These are phyloP conservation scores for Aureobasidium mangrovei DNA, from an alignment of 2,329 filamentous ascomycete genomes.

Conservation along the genomic window DNA sequence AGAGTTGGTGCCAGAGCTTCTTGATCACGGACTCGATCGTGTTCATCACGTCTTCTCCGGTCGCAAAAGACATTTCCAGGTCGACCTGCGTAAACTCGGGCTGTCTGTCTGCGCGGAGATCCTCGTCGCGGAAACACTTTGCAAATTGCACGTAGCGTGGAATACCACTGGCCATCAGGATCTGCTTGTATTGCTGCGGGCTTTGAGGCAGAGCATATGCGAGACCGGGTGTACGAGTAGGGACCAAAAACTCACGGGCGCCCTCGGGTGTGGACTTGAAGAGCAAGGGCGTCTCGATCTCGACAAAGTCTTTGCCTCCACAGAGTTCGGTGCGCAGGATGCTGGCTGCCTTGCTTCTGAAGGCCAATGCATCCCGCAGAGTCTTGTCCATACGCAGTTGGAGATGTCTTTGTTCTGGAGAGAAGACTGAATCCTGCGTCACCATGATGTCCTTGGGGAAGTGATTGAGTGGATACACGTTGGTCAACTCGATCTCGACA, in stretches of 20 bases:
- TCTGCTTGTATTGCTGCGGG: slow-evolving; percentile 97
- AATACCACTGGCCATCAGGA: slow-evolving; percentile 86
- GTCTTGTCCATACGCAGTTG: slow-evolving; percentile 68
- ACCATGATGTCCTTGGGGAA: slow-evolving; percentile 72
- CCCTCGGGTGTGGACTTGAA: slow-evolving; percentile 98
- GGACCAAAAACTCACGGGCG: slow-evolving; percentile 88
- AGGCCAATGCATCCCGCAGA: slow-evolving; percentile 58
- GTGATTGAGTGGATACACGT: slow-evolving; percentile 59
- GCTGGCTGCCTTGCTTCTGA: slow-evolving; percentile 55
- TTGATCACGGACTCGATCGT: slow-evolving; percentile 47
- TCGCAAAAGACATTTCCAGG: slow-evolving; percentile 84
- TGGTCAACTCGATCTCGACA: slow-evolving; percentile 53
- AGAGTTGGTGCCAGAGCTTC: slow-evolving; percentile 45
- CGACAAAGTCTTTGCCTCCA: slow-evolving; percentile 50
- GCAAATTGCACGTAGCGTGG: slow-evolving; percentile 84
- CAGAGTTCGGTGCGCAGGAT: slow-evolving; percentile 48
- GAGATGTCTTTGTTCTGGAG: slow-evolving; percentile 67
- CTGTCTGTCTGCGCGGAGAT: slow-evolving; percentile 82
- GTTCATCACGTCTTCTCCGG: slow-evolving; percentile 60
- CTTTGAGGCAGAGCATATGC: slow-evolving; percentile 93
- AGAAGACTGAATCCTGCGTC: slow-evolving; percentile 63
- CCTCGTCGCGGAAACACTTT: slow-evolving; percentile 90
- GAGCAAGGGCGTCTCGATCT: slow-evolving; percentile 85
- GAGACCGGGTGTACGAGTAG: slow-evolving; percentile 63
- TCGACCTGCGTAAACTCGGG: slow-evolving; percentile 97